Evolutionary conservation across 169 alveolate genomes (phyloP), one percentile per base, ranked within the genome.

Genomic region (Plasmodium billcollinsi): DNA sequence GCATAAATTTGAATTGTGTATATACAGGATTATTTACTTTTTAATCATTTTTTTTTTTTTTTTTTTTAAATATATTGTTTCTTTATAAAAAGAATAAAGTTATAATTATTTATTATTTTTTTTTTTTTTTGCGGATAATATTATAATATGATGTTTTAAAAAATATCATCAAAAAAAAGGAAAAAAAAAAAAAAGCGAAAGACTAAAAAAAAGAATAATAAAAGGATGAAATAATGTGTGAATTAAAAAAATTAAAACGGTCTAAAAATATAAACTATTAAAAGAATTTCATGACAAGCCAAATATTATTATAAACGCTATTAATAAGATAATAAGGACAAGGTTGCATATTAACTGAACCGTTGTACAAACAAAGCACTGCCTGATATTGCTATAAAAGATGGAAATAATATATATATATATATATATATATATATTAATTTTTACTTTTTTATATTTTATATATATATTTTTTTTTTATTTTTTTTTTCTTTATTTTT

Each of bases 361-460:
- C 52, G 59, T 83, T 20, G 70, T 69, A 45, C 91, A 63, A 39
- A 67, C 74, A 3, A 83, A 67, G 62, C 6, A 43, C 39, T 54
- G 73, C 7, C 74, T 45, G 8, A 4, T 11, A 29, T 83, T 49
- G 29, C 91, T 83, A 24, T 18, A 18, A 83, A 45, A 24, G 8
- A 47, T 20, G 8, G 14, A 69, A 67, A 52, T 12, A 80, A 80
- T 67, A 33, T 2, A 66, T 66, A 66, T 66, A 66, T 66, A 66
- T 66, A 66, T 66, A 69, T 78, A 58, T 86, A 70, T 80, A 72
- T 33, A 93, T 69, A 70, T 86, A 89, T 74, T 4, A 18, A 26
- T 26, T 15, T 5, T 15, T 59, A 20, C 18, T 0, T 18, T 3
- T 20, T 14, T 59, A 59, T 24, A 24, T 18, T 15, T 18, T 24